A percentile compares a stretch with the other conserved stretches of the same genome.
Conservation (phyloP, 2,329 filamentous ascomycete genomes). For the Beauveria sp. region DNA sequence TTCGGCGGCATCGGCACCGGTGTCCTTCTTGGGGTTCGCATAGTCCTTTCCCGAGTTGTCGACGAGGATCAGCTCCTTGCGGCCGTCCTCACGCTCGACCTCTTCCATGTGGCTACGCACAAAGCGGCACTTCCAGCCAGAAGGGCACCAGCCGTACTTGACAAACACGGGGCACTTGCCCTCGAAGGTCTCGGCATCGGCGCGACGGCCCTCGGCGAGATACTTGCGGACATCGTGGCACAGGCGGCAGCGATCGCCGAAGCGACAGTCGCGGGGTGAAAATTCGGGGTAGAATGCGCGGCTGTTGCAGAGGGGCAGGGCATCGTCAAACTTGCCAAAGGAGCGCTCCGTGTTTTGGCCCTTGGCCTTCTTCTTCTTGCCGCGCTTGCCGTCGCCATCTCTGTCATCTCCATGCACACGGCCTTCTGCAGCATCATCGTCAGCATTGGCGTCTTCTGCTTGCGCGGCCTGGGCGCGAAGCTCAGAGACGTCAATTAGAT, state of each 20-base stretch:
- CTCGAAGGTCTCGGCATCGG: constrained; percentile 67
- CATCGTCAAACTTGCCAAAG: constrained; percentile 75
- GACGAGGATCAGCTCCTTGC: constrained; percentile 70
- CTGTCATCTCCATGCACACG: constrained; percentile 36
- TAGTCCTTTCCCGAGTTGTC: constrained; percentile 27
- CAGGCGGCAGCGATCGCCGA: constrained; percentile 72
- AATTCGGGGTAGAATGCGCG: constrained; percentile 69
- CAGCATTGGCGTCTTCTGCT: constrained; percentile 21
- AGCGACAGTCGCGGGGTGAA: constrained; percentile 68
- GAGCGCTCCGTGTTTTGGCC: constrained; percentile 74
- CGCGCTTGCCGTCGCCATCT: constrained; percentile 27
- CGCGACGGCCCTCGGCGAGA: constrained; percentile 70
- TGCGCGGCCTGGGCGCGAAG: constrained; percentile 15
- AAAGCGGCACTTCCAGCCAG: constrained; percentile 94
- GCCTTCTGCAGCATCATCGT: constrained; percentile 44
- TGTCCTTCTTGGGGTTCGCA: constrained; percentile 5
- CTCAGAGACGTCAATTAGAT: constrained; percentile 30
- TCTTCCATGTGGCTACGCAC: constrained; percentile 81
- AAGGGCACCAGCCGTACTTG: constrained; percentile 64
- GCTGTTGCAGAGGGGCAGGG: constrained; percentile 69
- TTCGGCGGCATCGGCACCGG: constrained; percentile 22
- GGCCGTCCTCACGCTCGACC: constrained; percentile 67
- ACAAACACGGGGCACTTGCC: constrained; percentile 79
- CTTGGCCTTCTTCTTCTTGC: constrained; percentile 43
- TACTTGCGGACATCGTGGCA: constrained; percentile 84